A percentile compares a stretch with the other conserved stretches of the same genome.
These are phyloP conservation scores for Lachnellula occidentalis DNA, from an alignment of 2,329 filamentous ascomycete species.

Conservation along the genomic window DNA sequence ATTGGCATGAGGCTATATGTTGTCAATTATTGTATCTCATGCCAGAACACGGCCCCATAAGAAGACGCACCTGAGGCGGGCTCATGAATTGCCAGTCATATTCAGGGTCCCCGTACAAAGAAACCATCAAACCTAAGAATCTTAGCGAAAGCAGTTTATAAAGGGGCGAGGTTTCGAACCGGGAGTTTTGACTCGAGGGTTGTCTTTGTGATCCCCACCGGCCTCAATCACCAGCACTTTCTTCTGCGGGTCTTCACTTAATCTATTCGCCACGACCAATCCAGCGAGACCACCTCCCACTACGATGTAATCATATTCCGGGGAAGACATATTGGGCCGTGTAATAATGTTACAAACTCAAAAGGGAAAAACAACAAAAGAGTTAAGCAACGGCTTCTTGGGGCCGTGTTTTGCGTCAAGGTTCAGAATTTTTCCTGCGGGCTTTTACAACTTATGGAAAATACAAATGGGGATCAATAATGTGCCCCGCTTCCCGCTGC, in stretches of 20 bases:
- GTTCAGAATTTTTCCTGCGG: too few species aligned
- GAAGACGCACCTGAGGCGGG: not conserved
- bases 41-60: too few species aligned
- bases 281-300: constrained; percentile 40
- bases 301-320: constrained; percentile 34
- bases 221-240: constrained; percentile 38
- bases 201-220: constrained; percentile 25
- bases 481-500: too few species aligned
- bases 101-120: constrained; percentile 30
- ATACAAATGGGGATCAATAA: too few species aligned
- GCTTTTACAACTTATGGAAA: too few species aligned
- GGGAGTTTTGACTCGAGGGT: constrained; percentile 12
- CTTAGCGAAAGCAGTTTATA: constrained; percentile 22
- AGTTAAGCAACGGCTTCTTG: too few species aligned
- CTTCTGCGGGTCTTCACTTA: constrained; percentile 34
- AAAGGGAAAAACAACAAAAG: too few species aligned
- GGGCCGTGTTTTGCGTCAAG: too few species aligned
- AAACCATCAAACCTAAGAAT: constrained; percentile 32
- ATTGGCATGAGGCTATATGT: not conserved
- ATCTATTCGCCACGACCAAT: constrained; percentile 35
- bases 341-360: too few species aligned
- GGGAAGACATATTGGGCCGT: too few species aligned
- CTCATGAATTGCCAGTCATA: not conserved
- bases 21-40: not conserved
- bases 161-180: not conserved